A percentile compares a stretch with the other conserved stretches of the same genome.
Conservation (phyloP, 257 asterid species). For the Solanum rostratum region DNA sequence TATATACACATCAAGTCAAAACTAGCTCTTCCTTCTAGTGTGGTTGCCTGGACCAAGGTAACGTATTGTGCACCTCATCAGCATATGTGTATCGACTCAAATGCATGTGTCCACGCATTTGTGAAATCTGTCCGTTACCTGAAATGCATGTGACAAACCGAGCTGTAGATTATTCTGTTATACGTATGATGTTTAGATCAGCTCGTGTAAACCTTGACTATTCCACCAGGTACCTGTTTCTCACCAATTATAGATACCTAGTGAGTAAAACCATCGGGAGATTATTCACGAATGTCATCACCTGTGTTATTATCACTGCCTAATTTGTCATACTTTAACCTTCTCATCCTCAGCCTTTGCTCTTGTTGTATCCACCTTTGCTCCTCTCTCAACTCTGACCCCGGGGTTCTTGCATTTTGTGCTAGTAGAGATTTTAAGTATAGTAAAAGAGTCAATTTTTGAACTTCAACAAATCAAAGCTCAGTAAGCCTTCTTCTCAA, state of each 20-base stretch:
- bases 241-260: not conserved
- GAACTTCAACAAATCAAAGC: conserved; percentile 49
- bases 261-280: not conserved
- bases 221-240: not conserved
- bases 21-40: not conserved
- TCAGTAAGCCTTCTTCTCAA: conserved; percentile 55
- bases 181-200: not conserved
- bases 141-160: conserved; percentile 82
- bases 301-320: conserved; percentile 47
- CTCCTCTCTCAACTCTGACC: conserved; percentile 34
- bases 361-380: conserved; percentile 42
- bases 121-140: conserved; percentile 78
- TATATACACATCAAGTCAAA: not conserved
- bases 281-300: conserved; percentile 35
- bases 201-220: not conserved
- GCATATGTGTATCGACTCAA: conserved; percentile 53
- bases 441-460: conserved; percentile 22
- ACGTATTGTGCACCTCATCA: conserved; percentile 34
- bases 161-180: conserved; percentile 49
- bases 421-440: conserved; percentile 12
- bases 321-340: conserved; percentile 60
- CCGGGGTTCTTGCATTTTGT: conserved; percentile 38
- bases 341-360: conserved; percentile 71
- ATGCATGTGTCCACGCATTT: conserved; percentile 54
- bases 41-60: conserved; percentile 19